A percentile compares a stretch with the other conserved stretches of the same genome.
These are phyloP conservation scores for Hortaea werneckii DNA, from an alignment of 2,329 filamentous ascomycete genomes.

Conservation along the genomic window DNA sequence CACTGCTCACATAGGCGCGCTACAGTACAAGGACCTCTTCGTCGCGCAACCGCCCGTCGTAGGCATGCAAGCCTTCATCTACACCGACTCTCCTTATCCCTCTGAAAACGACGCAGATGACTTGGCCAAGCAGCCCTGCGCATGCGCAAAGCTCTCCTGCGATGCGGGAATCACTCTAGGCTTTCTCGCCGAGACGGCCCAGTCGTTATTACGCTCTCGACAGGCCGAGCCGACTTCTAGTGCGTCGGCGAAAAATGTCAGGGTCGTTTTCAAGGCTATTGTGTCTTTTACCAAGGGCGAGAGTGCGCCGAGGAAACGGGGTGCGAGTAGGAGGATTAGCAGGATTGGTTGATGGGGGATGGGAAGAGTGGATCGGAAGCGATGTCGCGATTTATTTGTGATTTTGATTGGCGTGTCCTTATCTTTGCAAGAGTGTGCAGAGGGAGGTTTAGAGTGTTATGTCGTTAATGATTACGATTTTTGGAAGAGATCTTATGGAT, in stretches of 20 bases:
- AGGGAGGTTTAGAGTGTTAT: no score
- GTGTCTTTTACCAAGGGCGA: constrained; percentile 16
- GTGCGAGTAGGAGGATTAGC: constrained; percentile 10
- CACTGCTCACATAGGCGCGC: no score
- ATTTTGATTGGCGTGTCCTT: no score
- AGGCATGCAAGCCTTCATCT: constrained; percentile 17
- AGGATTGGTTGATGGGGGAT: constrained; percentile 5
- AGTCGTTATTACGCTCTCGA: constrained; percentile 8
- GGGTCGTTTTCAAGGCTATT: constrained; percentile 18
- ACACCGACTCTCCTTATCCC: not conserved
- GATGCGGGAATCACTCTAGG: constrained; percentile 21
- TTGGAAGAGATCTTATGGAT: no score
- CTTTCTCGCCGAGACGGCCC: constrained; percentile 18
- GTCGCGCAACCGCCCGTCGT: constrained; percentile 18
- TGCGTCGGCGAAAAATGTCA: not conserved
- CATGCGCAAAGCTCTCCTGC: constrained; percentile 16
- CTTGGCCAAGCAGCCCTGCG: not conserved
- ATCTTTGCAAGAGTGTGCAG: no score
- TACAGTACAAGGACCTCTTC: constrained; percentile 10
- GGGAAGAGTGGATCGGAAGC: no score
- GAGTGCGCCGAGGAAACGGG: constrained; percentile 9
- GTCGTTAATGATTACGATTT: no score
- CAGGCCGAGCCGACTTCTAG: not conserved
- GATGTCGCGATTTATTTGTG: no score
- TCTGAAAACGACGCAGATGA: no score